Evolutionary conservation across 2,329 filamentous ascomycete genomes (phyloP), one percentile per base, ranked within the genome.

Genomic region (Hypoxylon sp.): DNA sequence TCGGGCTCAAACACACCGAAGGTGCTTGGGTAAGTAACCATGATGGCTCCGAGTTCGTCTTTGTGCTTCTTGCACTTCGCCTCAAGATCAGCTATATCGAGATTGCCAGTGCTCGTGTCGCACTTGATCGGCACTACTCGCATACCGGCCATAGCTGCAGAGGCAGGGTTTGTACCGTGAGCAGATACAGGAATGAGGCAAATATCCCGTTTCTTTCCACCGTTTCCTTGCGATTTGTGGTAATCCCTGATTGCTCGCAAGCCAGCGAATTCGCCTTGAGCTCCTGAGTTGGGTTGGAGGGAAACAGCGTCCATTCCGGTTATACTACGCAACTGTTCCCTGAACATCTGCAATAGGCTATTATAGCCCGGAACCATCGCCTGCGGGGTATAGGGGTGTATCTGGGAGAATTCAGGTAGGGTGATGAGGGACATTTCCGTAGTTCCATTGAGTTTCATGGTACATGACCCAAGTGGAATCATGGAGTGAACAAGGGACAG

Each of bases 391-490:
- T 94, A 93, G 0, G 95, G 95, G 81, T 98, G 95, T 34, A 97
- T 85, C 67, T 91, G 89, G 45, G 92, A 87, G 75, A 94, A 93
- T 53, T 90, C 88, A 0, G 90, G 89, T 81, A 90, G 91, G 0
- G 92, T 92, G 60, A 98, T 86, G 6, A 94, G 91, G 14, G 92
- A 87, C 95, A 98, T 98, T 82, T 98, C 93, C 0, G 93, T 93
- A 2, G 94, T 96, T 45, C 92, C 93, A 79, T 98, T 98, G 58
- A 98, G 89, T 85, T 98, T 98, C 95, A 98, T 98, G 13, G 95
- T 98, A 84, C 95, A 98, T 1, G 95, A 98, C 19, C 95, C 95
- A 1, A 98, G 87, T 2, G 95, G 94, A 67, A 98, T 98, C 95
- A 98, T 98, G 14, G 94, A 98, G 82, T 98, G 95, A 1, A 94